Base-by-base conservation (phyloP, 805 yeast species). In the Metschnikowia proteae region DNA sequence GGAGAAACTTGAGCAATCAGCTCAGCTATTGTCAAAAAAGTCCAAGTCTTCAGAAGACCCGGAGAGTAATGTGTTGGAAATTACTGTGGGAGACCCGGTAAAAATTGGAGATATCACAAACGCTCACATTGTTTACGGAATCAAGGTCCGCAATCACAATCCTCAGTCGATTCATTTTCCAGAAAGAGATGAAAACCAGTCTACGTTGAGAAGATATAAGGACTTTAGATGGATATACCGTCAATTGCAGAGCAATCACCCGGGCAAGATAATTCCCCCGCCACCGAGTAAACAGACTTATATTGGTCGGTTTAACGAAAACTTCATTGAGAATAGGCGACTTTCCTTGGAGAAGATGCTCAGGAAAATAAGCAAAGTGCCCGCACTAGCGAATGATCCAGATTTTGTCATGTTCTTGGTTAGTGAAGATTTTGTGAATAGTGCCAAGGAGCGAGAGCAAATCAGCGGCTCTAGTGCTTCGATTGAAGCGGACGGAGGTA, bases 211-310 rank as follows among this genome's bases (percentile, higher is more conserved):
- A 62, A 78, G 99, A 55, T 94, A 92, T 66, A 81, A 84, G 46
- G 99, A 94, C 65, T 92, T 94, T 67, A 73, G 96, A 52, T 92
- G 98, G 98, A 74, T 94, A 9, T 92, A 90, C 65, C 88, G 88
- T 55, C 96, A 91, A 58, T 71, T 94, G 26, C 87, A 86, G 60
- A 79, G 81, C 59, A 88, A 85, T 57, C 90, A 94, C 61, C 96
- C 96, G 32, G 99, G 99, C 0, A 75, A 78, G 50, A 83, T 94
- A 33, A 83, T 94, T 25, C 98, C 99, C 0, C 77, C 77, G 2
- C 96, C 98, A 1, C 97, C 98, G 3, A 91, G 97, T 0, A 96
- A 88, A 51, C 96, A 94, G 65, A 96, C 95, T 53, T 86, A 86
- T 6, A 84, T 91, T 47, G 97, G 98, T 4, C 78, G 97, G 53